phyloP scores from a whole-genome alignment of 768 basidiomycete genomes.

The Tricholoma furcatifolium region DNA sequence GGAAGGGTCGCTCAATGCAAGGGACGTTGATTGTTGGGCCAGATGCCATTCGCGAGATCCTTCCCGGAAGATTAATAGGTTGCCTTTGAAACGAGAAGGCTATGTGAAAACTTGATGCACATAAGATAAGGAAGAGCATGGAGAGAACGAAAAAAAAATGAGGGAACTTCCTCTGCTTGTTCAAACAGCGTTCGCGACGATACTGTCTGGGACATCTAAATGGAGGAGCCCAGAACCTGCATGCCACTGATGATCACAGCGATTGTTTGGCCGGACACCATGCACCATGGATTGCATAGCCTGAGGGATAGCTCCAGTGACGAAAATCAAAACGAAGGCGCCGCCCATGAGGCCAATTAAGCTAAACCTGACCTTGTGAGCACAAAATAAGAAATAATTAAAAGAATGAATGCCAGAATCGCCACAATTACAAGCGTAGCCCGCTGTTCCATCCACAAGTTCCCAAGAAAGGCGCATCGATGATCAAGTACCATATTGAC shows the following conservation, averaged over 20 bases:
- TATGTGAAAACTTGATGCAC: constrained; percentile 52
- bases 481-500: too few relatives aligned
- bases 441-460: too few relatives aligned
- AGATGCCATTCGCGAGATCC: constrained; percentile 33
- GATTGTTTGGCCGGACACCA: constrained; percentile 85
- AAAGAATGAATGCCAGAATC: too few relatives aligned
- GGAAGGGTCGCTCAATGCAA: too few relatives aligned
- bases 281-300: constrained; percentile 72
- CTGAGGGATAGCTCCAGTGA: constrained; percentile 52
- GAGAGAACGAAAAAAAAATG: constrained; percentile 74
- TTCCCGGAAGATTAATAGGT: constrained; percentile 35
- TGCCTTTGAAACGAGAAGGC: constrained; percentile 56
- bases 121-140: constrained; percentile 58
- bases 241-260: constrained; percentile 81
- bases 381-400: too few relatives aligned
- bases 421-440: too few relatives aligned
- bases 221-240: constrained; percentile 64
- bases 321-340: constrained; percentile 59
- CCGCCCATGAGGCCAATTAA: constrained; percentile 47
- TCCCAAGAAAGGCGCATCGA: too few relatives aligned
- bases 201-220: constrained; percentile 35
- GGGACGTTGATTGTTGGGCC: too few relatives aligned
- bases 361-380: too few relatives aligned
- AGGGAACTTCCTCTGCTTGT: constrained; percentile 61
- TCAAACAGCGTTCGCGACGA: constrained; percentile 32